These are phyloP conservation scores for Fragaria nilgerrensis DNA, from an alignment of 306 rosid genomes.

Conservation along the genomic window DNA sequence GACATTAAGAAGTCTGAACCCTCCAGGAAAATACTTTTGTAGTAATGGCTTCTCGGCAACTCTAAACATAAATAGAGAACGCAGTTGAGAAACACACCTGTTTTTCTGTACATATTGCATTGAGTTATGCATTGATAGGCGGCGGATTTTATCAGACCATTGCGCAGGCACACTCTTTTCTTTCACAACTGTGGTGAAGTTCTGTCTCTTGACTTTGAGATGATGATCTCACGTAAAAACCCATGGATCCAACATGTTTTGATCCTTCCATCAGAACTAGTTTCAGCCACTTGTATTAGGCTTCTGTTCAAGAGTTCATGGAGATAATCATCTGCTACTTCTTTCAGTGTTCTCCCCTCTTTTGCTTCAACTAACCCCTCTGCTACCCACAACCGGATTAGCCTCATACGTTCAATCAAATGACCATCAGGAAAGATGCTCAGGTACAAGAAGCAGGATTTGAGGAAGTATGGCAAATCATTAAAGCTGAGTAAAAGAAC, in stretches of 20 bases:
- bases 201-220: conserved; percentile 48
- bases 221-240: conserved; percentile 47
- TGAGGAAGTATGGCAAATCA: too few relatives aligned
- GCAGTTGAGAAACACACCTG: conserved; percentile 50
- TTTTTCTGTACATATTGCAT: conserved; percentile 33
- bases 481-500: too few relatives aligned
- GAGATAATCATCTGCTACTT: too few relatives aligned
- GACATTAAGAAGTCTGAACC: conserved; percentile 26
- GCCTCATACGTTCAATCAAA: too few relatives aligned
- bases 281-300: too few relatives aligned
- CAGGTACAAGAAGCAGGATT: too few relatives aligned
- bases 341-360: too few relatives aligned
- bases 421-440: too few relatives aligned
- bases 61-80: conserved; percentile 50
- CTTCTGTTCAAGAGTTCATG: too few relatives aligned
- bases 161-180: conserved; percentile 18
- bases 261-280: conserved; percentile 14
- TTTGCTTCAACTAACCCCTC: too few relatives aligned
- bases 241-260: conserved; percentile 35
- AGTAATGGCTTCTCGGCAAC: conserved; percentile 23
- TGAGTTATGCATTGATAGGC: conserved; percentile 43
- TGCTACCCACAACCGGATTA: too few relatives aligned
- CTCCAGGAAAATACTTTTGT: neutral
- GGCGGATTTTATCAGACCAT: conserved; percentile 50
- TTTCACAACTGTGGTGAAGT: conserved; percentile 39